A percentile compares a stretch with the other conserved stretches of the same genome.
Evolutionary conservation across 768 basidiomycete genomes (phyloP).

Genomic region (Pilatotrama ljubarskyi): DNA sequence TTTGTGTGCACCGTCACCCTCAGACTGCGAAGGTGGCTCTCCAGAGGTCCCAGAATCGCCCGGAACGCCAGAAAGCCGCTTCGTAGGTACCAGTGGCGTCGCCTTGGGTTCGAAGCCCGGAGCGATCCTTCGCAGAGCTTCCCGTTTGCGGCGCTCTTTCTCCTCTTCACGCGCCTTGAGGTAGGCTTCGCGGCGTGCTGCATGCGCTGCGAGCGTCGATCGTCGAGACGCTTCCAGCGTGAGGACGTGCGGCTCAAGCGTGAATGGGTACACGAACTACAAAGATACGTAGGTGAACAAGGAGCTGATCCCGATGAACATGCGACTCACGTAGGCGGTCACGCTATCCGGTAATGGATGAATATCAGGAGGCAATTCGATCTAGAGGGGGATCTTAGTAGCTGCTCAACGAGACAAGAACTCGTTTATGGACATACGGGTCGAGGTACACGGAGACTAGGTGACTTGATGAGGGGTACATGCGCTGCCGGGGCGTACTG

Average conservation of each 20-base stretch:
- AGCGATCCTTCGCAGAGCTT: conserved; percentile 73
- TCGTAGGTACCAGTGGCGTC: conserved; percentile 58
- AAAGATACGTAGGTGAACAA: background rate
- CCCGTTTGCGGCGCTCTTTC: conserved; percentile 60
- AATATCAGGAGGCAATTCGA: conserved; percentile 86
- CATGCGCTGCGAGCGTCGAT: conserved; percentile 62
- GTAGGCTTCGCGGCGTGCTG: conserved; percentile 68
- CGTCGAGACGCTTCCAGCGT: conserved; percentile 74
- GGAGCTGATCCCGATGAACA: background rate
- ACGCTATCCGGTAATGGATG: conserved; percentile 93
- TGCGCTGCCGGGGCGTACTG: conserved; percentile 77
- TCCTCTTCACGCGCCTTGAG: conserved; percentile 75
- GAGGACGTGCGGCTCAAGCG: conserved; percentile 84
- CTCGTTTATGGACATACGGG: conserved; percentile 49
- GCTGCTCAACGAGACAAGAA: background rate
- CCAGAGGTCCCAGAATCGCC: conserved; percentile 17
- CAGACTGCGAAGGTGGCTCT: conserved; percentile 9
- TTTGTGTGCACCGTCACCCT: conserved; percentile 8
- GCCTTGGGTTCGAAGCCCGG: conserved; percentile 79
- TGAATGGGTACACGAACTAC: conserved; percentile 96
- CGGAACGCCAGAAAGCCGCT: conserved; percentile 30
- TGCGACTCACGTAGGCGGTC: conserved; percentile 71
- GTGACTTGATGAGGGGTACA: conserved; percentile 90
- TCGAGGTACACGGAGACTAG: conserved; percentile 82
- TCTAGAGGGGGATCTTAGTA: conserved; percentile 43